These are phyloP conservation scores for Cutaneotrichosporon cyanovorans DNA, from an alignment of 1,284 basidiomycete genomes.

Conservation along the genomic window DNA sequence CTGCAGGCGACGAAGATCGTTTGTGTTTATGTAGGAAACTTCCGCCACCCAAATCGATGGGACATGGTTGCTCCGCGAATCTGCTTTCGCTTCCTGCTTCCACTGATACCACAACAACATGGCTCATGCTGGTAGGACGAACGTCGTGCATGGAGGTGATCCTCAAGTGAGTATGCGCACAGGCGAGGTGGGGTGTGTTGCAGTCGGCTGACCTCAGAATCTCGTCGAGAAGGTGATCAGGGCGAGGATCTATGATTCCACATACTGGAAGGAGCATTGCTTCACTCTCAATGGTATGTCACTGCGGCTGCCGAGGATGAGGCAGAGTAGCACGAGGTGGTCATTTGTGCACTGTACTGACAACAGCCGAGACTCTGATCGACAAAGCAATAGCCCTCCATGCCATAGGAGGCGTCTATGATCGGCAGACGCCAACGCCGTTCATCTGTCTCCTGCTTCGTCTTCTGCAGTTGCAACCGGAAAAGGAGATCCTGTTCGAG, in stretches of 20 bases:
- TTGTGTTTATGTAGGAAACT: not conserved
- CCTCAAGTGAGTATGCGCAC: constrained; percentile 57
- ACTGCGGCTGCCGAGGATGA: no score
- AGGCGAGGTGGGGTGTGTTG: no score
- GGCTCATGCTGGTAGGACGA: constrained; percentile 18
- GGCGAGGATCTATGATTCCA: constrained; percentile 88
- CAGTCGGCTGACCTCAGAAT: constrained; percentile 52
- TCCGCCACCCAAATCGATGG: not conserved
- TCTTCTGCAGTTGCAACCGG: constrained; percentile 91
- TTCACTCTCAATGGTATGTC: constrained; percentile 78
- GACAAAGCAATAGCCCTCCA: constrained; percentile 80
- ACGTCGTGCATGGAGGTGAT: constrained; percentile 81
- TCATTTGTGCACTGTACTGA: not conserved
- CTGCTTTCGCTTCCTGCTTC: not conserved
- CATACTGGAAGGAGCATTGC: constrained; percentile 96
- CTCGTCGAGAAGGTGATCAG: constrained; percentile 95
- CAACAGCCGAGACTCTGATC: constrained; percentile 76
- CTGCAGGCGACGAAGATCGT: not conserved
- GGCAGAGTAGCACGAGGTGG: no score
- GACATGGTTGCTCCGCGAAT: not conserved
- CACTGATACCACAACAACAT: constrained; percentile 1
- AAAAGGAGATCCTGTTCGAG: constrained; percentile 90
- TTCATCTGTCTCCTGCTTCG: constrained; percentile 89
- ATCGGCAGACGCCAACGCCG: constrained; percentile 80
- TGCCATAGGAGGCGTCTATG: constrained; percentile 83